These are phyloP conservation scores for Xanthoceras sorbifolium DNA, from an alignment of 345 rosid species.

Conservation along the genomic window DNA sequence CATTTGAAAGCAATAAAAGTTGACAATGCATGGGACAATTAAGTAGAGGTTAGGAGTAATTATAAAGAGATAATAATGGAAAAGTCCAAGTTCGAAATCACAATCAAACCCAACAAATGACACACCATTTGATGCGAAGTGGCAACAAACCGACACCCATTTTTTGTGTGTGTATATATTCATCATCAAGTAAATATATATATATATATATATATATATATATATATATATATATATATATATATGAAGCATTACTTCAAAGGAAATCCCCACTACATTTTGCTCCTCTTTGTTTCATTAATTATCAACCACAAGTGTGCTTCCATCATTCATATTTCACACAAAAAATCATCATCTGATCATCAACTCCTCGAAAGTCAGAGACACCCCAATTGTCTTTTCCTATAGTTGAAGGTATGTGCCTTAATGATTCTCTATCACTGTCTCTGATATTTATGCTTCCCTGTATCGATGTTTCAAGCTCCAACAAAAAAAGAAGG, in stretches of 20 bases:
- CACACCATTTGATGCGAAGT: slow-evolving; percentile 36
- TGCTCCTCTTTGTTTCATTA: background rate
- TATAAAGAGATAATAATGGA: background rate
- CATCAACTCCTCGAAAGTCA: background rate
- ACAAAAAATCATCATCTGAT: background rate
- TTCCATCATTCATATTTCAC: background rate
- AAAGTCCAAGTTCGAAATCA: slow-evolving; percentile 1
- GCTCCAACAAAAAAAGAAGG: too few relatives aligned
- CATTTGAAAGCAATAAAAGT: background rate
- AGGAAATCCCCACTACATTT: slow-evolving; percentile 18
- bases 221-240: background rate
- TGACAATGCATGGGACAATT: background rate
- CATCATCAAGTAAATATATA: background rate
- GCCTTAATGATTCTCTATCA: background rate
- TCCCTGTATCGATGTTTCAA: background rate
- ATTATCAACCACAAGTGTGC: background rate
- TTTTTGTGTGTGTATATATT: background rate
- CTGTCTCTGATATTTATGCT: background rate
- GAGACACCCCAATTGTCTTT: background rate
- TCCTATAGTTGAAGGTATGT: background rate
- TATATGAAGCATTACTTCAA: slow-evolving; percentile 16
- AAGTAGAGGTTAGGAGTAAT: background rate
- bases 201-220: background rate
- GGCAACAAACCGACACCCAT: slow-evolving; percentile 24
- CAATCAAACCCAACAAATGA: slow-evolving; percentile 21